Evolutionary conservation across 2,329 filamentous ascomycete genomes (phyloP).

Genomic region (Paecilomyces formosus): DNA sequence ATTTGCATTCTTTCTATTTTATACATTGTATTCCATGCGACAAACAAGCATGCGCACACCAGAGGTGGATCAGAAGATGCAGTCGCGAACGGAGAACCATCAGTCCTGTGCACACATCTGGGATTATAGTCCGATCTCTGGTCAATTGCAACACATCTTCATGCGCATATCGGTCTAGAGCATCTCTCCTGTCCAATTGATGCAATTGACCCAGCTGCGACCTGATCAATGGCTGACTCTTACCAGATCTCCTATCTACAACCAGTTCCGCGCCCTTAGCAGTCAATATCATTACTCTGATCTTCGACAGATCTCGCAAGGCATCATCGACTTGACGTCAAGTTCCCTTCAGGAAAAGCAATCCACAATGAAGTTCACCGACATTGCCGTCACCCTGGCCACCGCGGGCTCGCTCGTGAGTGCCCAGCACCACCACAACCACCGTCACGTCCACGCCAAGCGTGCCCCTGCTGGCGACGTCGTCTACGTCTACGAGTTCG

Average conservation of each 20-base stretch:
- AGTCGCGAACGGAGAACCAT: background rate
- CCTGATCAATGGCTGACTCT: background rate
- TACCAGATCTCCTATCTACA: background rate
- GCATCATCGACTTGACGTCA: slow-evolving; percentile 12
- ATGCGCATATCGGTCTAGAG: too few species aligned
- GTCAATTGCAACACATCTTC: too few species aligned
- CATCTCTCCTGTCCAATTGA: too few species aligned
- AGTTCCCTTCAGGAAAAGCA: slow-evolving; percentile 1
- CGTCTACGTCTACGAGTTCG: slow-evolving; percentile 64
- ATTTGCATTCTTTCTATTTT: background rate
- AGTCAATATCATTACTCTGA: slow-evolving; percentile 1
- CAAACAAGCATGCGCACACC: background rate
- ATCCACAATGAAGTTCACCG: slow-evolving; percentile 33
- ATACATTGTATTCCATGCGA: background rate
- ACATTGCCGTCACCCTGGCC: slow-evolving; percentile 31
- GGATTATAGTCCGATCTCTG: too few species aligned
- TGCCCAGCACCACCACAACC: slow-evolving; percentile 36
- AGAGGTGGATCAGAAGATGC: background rate
- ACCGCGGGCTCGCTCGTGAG: slow-evolving; percentile 35
- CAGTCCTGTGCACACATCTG: background rate
- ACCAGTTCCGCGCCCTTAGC: background rate
- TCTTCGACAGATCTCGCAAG: too few species aligned
- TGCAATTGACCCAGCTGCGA: too few species aligned
- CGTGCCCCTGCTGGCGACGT: slow-evolving; percentile 43
- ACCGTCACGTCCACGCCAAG: slow-evolving; percentile 33